Conservation (phyloP, 2,329 filamentous ascomycete species). For the Malbranchea cinnamomea region DNA sequence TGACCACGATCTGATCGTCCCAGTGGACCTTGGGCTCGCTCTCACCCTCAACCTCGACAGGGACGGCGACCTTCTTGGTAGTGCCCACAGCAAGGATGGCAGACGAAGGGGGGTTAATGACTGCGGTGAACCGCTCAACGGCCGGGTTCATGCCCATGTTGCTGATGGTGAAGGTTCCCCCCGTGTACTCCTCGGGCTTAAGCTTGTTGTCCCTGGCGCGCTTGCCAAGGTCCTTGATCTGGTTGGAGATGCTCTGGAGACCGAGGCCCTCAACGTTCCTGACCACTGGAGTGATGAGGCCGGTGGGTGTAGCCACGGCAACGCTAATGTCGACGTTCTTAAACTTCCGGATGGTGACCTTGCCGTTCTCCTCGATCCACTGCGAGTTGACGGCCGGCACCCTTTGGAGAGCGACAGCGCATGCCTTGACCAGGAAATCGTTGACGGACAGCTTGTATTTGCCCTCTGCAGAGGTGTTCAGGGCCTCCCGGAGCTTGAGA, state of each 20-base stretch:
- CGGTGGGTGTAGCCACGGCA: constrained; percentile 80
- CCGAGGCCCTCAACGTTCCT: constrained; percentile 76
- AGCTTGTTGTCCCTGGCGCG: constrained; percentile 93
- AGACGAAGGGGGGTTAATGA: constrained; percentile 97
- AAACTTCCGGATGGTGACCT: constrained; percentile 75
- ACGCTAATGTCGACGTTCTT: constrained; percentile 89
- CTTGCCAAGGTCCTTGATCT: constrained; percentile 95
- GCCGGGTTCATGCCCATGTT: constrained; percentile 99
- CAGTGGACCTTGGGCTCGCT: constrained; percentile 71
- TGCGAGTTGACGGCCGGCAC: constrained; percentile 91
- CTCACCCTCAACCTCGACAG: constrained; percentile 68
- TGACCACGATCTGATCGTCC: constrained; percentile 95
- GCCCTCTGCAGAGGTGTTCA: constrained; percentile 78
- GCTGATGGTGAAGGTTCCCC: constrained; percentile 96
- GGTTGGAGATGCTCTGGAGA: constrained; percentile 70
- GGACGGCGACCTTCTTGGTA: constrained; percentile 86
- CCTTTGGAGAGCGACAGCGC: constrained; percentile 75
- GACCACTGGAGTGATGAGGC: constrained; percentile 95
- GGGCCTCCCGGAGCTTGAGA: constrained; percentile 82
- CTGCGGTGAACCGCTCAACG: constrained; percentile 90
- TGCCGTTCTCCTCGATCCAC: constrained; percentile 67
- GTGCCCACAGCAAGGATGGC: constrained; percentile 90
- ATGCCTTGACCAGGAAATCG: constrained; percentile 97
- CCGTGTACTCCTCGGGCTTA: constrained; percentile 99
- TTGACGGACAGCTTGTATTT: constrained; percentile 99